phyloP scores from a whole-genome alignment of 1,139 yeast genomes.

The Saccharomyces hybrid region DNA sequence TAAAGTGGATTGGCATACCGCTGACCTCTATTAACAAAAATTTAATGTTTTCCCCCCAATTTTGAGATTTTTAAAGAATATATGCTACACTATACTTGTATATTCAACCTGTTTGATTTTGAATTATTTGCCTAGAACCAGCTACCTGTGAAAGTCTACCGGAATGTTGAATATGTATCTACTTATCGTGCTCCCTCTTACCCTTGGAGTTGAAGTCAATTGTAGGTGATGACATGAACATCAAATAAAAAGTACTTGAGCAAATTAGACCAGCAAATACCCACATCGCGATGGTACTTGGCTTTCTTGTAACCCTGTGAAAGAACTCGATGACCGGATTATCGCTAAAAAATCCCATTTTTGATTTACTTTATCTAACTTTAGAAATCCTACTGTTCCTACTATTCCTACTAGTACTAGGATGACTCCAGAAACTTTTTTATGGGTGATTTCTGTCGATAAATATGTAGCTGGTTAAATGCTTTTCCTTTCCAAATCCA shows the following conservation, averaged over 20 bases:
- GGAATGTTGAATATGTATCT: background rate
- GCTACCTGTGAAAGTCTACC: background rate
- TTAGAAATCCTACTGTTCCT: no score
- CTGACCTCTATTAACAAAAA: background rate
- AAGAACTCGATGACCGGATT: slow-evolving; percentile 25
- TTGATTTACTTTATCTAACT: background rate
- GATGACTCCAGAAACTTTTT: no score
- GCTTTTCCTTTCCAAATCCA: background rate
- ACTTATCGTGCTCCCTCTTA: background rate
- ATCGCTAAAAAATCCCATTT: slow-evolving; percentile 26
- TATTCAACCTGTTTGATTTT: background rate
- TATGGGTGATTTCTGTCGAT: no score
- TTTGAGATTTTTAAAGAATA: background rate
- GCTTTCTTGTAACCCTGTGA: slow-evolving; percentile 20
- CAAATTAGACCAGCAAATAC: slow-evolving; percentile 27
- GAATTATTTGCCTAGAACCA: background rate
- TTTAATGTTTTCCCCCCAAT: background rate
- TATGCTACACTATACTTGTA: background rate
- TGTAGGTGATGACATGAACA: slow-evolving; percentile 10
- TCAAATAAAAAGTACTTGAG: slow-evolving; percentile 21
- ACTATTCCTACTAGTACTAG: no score
- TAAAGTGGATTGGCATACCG: background rate
- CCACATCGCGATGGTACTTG: slow-evolving; percentile 30
- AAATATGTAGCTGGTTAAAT: background rate
- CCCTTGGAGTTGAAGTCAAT: slow-evolving; percentile 1